phyloP scores from a whole-genome alignment of 768 basidiomycete genomes.

The Boletus rubroflammeus region DNA sequence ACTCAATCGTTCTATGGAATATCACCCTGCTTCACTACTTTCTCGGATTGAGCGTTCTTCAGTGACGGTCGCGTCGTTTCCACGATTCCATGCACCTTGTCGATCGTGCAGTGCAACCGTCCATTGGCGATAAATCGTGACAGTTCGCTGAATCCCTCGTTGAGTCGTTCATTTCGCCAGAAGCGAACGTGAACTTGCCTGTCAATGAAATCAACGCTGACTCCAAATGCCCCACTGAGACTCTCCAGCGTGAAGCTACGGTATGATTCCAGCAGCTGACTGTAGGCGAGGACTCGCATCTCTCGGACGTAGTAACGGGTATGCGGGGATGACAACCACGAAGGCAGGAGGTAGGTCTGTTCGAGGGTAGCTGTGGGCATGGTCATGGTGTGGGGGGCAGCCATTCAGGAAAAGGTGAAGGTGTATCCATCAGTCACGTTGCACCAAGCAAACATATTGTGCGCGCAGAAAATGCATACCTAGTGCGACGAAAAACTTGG shows the following conservation, averaged over 20 bases:
- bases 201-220: slow-evolving; percentile 84
- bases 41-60: slow-evolving; percentile 88
- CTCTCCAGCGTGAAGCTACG: slow-evolving; percentile 85
- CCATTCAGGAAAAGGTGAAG: neutral
- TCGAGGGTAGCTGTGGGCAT: slow-evolving; percentile 71
- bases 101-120: slow-evolving; percentile 83
- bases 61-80: slow-evolving; percentile 78
- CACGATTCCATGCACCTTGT: slow-evolving; percentile 92
- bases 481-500: slow-evolving; percentile 89
- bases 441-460: neutral
- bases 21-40: slow-evolving; percentile 92
- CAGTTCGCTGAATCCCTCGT: slow-evolving; percentile 62
- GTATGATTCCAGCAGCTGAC: slow-evolving; percentile 89
- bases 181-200: slow-evolving; percentile 46
- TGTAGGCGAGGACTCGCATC: slow-evolving; percentile 93
- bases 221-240: slow-evolving; percentile 84
- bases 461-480: slow-evolving; percentile 42
- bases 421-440: slow-evolving; percentile 7
- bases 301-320: slow-evolving; percentile 89
- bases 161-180: slow-evolving; percentile 1
- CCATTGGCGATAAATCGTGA: slow-evolving; percentile 88
- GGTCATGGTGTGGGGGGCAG: neutral
- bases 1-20: slow-evolving; percentile 81
- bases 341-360: slow-evolving; percentile 82
- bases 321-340: slow-evolving; percentile 81